Evolutionary conservation across 139 green algal genomes (phyloP), one percentile per base, ranked within the genome.

Genomic region (Micromonas commoda): DNA sequence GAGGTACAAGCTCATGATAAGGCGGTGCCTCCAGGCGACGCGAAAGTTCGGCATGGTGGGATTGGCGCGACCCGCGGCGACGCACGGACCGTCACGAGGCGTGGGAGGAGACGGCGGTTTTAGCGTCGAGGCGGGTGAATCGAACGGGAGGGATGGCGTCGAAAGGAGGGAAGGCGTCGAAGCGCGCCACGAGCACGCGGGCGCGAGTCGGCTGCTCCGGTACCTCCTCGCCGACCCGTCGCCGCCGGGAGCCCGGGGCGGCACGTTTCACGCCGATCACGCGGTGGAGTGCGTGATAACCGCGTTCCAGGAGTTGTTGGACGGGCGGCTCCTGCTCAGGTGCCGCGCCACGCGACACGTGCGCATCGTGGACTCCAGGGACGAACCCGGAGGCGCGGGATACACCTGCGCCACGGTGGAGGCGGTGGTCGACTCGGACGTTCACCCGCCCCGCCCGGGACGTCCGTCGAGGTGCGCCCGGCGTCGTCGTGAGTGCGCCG

Each of bases 1-100:
- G 4, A 76, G 91, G 28, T 97, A 97, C 82, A 85, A 93, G 4
- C 82, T 98, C 54, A 88, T 98, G 90, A 84, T 97, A 19, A 85
- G 93, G n/a, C 32, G 31, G 23, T 33, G 23, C 33, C 32, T 73
- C 20, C 52, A 5, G 9, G 61, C n/a, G 4, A 68, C 9, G 9
- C 66, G 66, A 13, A 51, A 4, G 31, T 54, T 73, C 53, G 26
- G 52, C n/a, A 73, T 73, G 31, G n/a, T 51, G 9, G n/a, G 61
- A 16, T 54, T 52, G 32, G 29, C 29, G 66, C 52, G n/a, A 20
- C 53, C 33, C 9, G 29, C 32, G 66, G 53, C 33, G 31, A 73
- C 13, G 31, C 26, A n/a, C 26, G 24, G 26, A 54, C 20, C 19
- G 52, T n/a, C 19, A 20, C 52, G 52, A 63, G 19, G 52, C 52